phyloP scores from a whole-genome alignment of 2,329 filamentous ascomycete species.

The Chrysoporthe puriensis region DNA sequence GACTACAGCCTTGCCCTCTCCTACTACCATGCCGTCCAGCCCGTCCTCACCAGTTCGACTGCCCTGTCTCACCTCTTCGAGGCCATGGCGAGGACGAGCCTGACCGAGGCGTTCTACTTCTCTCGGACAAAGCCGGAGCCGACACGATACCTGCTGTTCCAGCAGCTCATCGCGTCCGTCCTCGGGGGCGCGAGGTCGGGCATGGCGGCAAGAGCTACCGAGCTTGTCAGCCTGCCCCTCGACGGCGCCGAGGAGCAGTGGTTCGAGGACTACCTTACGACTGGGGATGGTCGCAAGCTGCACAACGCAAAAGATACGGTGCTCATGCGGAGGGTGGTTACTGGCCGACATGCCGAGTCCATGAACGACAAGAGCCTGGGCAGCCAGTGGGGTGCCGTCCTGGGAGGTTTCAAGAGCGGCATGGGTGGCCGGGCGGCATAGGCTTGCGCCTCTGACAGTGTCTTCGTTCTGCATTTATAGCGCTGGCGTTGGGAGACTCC shows the following conservation, averaged over 20 bases:
- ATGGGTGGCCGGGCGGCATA: constrained; percentile 37
- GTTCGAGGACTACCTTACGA: constrained; percentile 70
- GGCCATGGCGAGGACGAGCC: constrained; percentile 67
- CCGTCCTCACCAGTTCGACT: constrained; percentile 66
- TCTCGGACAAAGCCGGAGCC: constrained; percentile 65
- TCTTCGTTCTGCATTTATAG: constrained; percentile 1
- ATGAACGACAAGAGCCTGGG: constrained; percentile 47
- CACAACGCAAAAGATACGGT: constrained; percentile 73
- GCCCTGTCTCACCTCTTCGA: constrained; percentile 71
- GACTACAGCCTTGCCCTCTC: constrained; percentile 71
- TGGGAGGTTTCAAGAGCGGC: constrained; percentile 56
- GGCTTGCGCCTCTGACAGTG: background rate
- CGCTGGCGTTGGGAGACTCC: constrained; percentile 8
- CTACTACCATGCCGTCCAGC: constrained; percentile 78
- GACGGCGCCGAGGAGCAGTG: constrained; percentile 71
- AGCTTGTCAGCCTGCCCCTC: constrained; percentile 76
- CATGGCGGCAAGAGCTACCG: constrained; percentile 61
- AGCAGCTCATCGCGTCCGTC: constrained; percentile 64
- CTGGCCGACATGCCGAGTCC: constrained; percentile 59
- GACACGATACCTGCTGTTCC: constrained; percentile 67
- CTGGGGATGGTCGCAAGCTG: constrained; percentile 66
- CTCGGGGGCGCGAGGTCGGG: constrained; percentile 48
- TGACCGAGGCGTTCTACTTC: constrained; percentile 76
- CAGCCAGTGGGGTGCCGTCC: constrained; percentile 52
- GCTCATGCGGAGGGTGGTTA: constrained; percentile 73